Evolutionary conservation across 2,329 filamentous ascomycete genomes (phyloP), one percentile per base, ranked within the genome.

Genomic region (Alternaria sp.): DNA sequence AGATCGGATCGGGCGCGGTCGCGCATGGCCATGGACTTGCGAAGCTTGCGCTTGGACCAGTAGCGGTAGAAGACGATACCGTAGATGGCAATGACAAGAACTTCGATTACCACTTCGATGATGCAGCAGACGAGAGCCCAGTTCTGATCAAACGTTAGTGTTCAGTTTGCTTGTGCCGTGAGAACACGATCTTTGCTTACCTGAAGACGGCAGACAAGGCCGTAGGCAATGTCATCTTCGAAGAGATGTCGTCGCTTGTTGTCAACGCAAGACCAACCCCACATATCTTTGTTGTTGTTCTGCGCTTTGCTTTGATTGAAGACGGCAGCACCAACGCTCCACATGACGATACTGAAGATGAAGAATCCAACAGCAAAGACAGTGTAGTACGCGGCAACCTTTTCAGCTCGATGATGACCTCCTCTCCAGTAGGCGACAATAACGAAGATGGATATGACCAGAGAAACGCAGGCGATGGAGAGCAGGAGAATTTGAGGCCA

Each of bases 111-210:
- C 67, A 99, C 85, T 80, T 99, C 95, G 77, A 99, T 98, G 75
- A 99, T 90, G 80, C 93, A 93, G 85, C 95, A 99, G 76, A 99
- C 90, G 63, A 99, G 85, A 39, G 90, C 86, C 95, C 95, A 99
- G 81, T 96, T 95, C 86, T 97, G n/a, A 81, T 31, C 14, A 23
- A 39, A 42, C 31, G 60, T 66, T 64, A 69, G 62, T 34, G 48
- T 56, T 59, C 51, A 37, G 58, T 34, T 10, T 5, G 21, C 26
- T 28, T 28, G 26, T 28, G 26, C 26, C 8, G 40, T 8, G 29
- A 8, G 23, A 21, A 39, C 33, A 23, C 29, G 21, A 29, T 17
- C 3, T 28, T 21, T 56, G 29, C 84, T 79, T 81, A 90, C 88
- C 83, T 91, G 88, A 72, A 99, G 87, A 71, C 94, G 90, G 82